phyloP scores from a whole-genome alignment of 2,329 filamentous ascomycete species.

The Trichoderma citrinoviride region DNA sequence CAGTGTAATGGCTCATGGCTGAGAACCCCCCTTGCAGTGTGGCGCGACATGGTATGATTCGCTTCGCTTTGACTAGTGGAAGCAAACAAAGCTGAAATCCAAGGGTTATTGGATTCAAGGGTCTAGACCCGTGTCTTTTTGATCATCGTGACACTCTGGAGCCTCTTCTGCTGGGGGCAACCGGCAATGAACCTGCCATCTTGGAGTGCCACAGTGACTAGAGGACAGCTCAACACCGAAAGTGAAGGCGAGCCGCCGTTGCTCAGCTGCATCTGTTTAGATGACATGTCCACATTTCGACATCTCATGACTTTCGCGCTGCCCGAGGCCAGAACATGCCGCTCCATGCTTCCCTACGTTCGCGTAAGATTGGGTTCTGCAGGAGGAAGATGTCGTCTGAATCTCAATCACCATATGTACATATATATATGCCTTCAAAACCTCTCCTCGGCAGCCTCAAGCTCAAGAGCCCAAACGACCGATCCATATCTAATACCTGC shows the following conservation, averaged over 20 bases:
- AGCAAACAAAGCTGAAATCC: background rate
- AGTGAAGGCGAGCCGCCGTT: background rate
- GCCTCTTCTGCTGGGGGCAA: background rate
- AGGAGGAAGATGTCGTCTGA: background rate
- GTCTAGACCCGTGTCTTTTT: background rate
- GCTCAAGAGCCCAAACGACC: background rate
- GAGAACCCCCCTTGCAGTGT: background rate
- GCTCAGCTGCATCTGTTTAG: background rate
- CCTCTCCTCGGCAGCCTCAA: background rate
- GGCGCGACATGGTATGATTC: background rate
- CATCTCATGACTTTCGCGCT: background rate
- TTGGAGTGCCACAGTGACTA: background rate
- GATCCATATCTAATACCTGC: background rate
- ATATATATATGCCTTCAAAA: background rate
- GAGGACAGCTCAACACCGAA: background rate
- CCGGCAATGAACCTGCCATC: background rate
- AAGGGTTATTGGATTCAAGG: background rate
- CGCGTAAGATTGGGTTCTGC: background rate
- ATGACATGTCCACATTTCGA: background rate
- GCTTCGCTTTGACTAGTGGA: background rate
- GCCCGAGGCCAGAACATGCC: background rate
- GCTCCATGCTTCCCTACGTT: background rate
- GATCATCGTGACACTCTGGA: background rate
- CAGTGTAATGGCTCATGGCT: background rate
- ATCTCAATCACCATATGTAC: too few relatives aligned